These are phyloP conservation scores for Prunus mume DNA, from an alignment of 306 rosid species.

Conservation along the genomic window DNA sequence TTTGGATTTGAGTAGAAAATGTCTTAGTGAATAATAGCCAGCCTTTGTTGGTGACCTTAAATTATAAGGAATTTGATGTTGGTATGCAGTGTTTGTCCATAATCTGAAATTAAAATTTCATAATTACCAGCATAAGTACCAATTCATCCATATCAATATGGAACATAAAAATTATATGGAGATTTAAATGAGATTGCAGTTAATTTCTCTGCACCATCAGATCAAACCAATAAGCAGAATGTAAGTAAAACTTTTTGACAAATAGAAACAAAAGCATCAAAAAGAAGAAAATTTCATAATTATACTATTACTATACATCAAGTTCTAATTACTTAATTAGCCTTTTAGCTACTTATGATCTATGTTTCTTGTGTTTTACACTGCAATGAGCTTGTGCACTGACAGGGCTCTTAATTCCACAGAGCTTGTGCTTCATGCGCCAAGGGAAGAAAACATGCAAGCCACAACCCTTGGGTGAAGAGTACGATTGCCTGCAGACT, in stretches of 20 bases:
- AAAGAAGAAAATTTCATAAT: neutral
- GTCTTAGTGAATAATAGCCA: neutral
- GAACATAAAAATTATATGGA: neutral
- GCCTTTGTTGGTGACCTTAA: neutral
- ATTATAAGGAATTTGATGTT: neutral
- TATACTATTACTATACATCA: neutral
- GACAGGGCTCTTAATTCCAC: constrained; percentile 59
- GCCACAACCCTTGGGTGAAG: constrained; percentile 70
- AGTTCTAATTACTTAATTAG: neutral
- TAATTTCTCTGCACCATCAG: neutral
- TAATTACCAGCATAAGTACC: neutral
- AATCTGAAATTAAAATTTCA: too few species aligned
- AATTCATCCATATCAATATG: neutral
- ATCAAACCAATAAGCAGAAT: neutral
- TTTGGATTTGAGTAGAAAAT: too few species aligned
- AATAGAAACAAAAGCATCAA: neutral
- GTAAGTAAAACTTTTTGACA: neutral
- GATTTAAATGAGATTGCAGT: neutral
- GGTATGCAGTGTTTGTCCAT: neutral
- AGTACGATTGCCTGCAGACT: constrained; percentile 29
- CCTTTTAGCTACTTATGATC: constrained; percentile 24
- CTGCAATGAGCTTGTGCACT: constrained; percentile 29
- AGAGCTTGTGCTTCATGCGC: constrained; percentile 66
- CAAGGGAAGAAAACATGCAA: constrained; percentile 59
- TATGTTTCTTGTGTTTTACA: constrained; percentile 34